Evolutionary conservation across 2,329 filamentous ascomycete genomes (phyloP), one percentile per base, ranked within the genome.

Genomic region (Colletotrichum falcatum): DNA sequence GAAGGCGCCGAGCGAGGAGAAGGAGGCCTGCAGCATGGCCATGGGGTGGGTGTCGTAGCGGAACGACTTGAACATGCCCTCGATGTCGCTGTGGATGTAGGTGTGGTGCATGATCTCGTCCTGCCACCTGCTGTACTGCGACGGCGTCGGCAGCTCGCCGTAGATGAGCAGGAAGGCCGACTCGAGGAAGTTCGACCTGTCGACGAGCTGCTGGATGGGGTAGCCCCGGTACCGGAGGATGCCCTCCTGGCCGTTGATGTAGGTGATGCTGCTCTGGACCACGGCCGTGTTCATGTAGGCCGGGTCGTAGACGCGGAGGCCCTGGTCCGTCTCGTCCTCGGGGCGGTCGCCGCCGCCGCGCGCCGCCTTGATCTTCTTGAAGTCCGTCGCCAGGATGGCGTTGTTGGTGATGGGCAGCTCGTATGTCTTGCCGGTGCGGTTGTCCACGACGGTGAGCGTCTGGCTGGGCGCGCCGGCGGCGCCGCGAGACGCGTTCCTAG

Each of bases 211-310:
- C 75, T 87, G 81, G 70, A 87, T 86, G 9, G 83, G 83, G 74
- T 87, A 86, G 49, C 84, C 85, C 11, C 86, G 83, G 74, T 87
- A 87, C 49, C 84, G 83, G 42, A 87, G 78, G 54, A 85, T 83
- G 44, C 85, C 85, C 28, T 86, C 83, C 68, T 80, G 81, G 44
- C 85, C 85, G 75, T 87, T 86, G 76, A 86, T 86, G 78, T 86
- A 86, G 35, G 84, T 86, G 75, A 87, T 87, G 59, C 77, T 81
- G 74, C 82, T 84, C 78, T 83, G 77, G 26, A 86, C 81, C 2
- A 85, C 85, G 23, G 84, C 84, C 2, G 85, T 86, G 79, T 86
- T 87, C 81, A 86, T 84, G 78, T 85, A 87, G 3, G 82, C 85
- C n/a, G 84, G 84, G 76, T 86, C 85, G 65, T 81, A 86, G 44